phyloP scores from a whole-genome alignment of 192 early-diverging fungal genomes.

The Backusella liffmaniae region DNA sequence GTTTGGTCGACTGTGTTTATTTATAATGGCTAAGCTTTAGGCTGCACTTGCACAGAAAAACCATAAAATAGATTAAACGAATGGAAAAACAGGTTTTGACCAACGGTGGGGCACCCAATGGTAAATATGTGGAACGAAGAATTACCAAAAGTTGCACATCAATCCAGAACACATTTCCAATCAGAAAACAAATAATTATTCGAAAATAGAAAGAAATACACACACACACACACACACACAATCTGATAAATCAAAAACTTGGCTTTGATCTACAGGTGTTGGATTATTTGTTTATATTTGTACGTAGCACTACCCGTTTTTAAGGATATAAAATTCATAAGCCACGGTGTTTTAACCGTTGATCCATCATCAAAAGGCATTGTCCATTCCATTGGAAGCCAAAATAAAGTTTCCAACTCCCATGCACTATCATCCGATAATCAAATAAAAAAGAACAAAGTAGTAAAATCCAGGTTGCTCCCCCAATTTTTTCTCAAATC shows the following conservation, averaged over 20 bases:
- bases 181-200: background rate
- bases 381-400: background rate
- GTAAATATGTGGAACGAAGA: background rate
- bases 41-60: background rate
- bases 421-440: no score
- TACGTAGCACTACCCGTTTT: no score
- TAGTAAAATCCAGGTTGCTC: no score
- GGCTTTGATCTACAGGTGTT: background rate
- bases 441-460: no score
- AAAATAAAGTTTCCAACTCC: background rate
- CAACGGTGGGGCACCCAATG: no score
- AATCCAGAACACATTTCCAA: background rate
- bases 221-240: background rate
- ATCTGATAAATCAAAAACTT: background rate
- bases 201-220: background rate
- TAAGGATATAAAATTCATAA: no score
- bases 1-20: background rate
- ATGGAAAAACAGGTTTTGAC: background rate
- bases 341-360: background rate
- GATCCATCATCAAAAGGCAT: background rate
- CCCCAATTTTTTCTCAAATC: no score
- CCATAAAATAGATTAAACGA: background rate
- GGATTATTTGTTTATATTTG: background rate
- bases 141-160: background rate
- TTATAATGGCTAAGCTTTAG: background rate